A percentile compares a stretch with the other conserved stretches of the same genome.
phyloP scores from a whole-genome alignment of 371 early-diverging fungal species.

The Gilbertella persicaria region DNA sequence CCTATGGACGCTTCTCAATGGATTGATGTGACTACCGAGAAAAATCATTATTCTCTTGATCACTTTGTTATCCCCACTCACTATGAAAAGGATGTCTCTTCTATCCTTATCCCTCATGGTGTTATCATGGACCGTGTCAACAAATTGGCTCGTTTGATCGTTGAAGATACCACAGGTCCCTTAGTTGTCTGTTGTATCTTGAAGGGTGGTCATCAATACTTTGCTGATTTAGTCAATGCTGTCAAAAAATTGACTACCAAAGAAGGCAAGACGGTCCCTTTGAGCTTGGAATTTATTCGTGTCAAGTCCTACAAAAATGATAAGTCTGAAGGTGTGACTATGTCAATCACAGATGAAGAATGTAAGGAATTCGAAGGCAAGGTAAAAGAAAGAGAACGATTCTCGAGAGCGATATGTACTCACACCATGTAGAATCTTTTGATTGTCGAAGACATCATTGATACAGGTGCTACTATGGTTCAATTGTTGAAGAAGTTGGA shows the following conservation, averaged over 20 bases:
- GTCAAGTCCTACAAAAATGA: slow-evolving; percentile 86
- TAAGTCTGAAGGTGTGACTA: slow-evolving; percentile 75
- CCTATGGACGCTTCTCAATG: slow-evolving; percentile 65
- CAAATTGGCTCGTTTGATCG: slow-evolving; percentile 78
- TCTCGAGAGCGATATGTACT: neutral
- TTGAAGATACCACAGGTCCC: slow-evolving; percentile 67
- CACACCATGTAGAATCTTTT: slow-evolving; percentile 71
- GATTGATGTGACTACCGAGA: slow-evolving; percentile 74
- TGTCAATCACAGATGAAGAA: slow-evolving; percentile 86
- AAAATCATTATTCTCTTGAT: slow-evolving; percentile 73
- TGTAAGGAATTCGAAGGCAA: slow-evolving; percentile 76
- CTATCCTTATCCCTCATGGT: slow-evolving; percentile 90
- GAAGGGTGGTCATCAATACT: slow-evolving; percentile 88
- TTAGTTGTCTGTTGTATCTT: slow-evolving; percentile 88
- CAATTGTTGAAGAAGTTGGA: slow-evolving; percentile 69
- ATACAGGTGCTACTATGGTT: slow-evolving; percentile 91
- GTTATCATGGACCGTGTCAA: slow-evolving; percentile 87
- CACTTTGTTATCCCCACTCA: slow-evolving; percentile 90
- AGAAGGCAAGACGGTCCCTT: slow-evolving; percentile 72
- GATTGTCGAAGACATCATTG: slow-evolving; percentile 93
- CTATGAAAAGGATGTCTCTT: slow-evolving; percentile 78
- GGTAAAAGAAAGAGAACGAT: too few relatives aligned
- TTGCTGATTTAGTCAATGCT: slow-evolving; percentile 80
- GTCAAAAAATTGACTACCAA: slow-evolving; percentile 83
- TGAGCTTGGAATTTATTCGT: slow-evolving; percentile 89